Evolutionary conservation across 139 green algal species (phyloP).

Genomic region (Chlamydomonas urium): DNA sequence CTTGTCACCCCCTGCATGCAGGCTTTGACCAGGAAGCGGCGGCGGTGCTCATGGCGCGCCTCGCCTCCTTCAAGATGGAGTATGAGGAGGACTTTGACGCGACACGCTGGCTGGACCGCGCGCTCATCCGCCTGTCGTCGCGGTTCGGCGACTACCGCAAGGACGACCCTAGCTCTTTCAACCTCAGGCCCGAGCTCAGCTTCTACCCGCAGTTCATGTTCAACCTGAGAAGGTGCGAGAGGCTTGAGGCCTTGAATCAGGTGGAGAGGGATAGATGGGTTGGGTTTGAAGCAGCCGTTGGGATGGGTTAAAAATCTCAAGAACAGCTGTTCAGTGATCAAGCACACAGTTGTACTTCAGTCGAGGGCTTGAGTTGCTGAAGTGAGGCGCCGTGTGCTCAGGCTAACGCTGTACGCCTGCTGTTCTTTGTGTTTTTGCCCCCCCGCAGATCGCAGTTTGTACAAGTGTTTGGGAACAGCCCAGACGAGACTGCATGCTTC

Average conservation of each 20-base stretch:
- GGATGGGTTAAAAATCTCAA: no score
- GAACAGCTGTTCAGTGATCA: no score
- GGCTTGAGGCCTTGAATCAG: no score
- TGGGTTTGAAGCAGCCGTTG: no score
- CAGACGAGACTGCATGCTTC: conserved; percentile 95
- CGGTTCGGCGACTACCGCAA: conserved; percentile 59
- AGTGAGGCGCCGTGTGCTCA: no score
- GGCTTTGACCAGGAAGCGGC: conserved; percentile 96
- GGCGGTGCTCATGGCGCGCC: conserved; percentile 81
- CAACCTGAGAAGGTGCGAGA: conserved; percentile 78
- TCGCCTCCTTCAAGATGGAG: conserved; percentile 86
- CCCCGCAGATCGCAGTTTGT: conserved; percentile 19
- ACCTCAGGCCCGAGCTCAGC: conserved; percentile 74
- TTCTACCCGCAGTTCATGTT: conserved; percentile 99
- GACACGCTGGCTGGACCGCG: conserved; percentile 88
- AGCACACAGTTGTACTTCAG: no score
- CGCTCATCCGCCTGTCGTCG: conserved; percentile 69
- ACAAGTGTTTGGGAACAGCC: conserved; percentile 90
- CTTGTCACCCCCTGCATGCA: no score
- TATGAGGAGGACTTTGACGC: conserved; percentile 95
- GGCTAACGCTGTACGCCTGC: no score
- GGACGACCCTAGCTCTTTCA: conserved; percentile 91
- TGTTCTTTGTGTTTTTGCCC: not conserved
- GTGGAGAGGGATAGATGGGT: no score
- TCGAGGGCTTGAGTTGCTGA: no score